Base-by-base conservation (phyloP, 164 flowering plant species). In the Piper longum region DNA sequence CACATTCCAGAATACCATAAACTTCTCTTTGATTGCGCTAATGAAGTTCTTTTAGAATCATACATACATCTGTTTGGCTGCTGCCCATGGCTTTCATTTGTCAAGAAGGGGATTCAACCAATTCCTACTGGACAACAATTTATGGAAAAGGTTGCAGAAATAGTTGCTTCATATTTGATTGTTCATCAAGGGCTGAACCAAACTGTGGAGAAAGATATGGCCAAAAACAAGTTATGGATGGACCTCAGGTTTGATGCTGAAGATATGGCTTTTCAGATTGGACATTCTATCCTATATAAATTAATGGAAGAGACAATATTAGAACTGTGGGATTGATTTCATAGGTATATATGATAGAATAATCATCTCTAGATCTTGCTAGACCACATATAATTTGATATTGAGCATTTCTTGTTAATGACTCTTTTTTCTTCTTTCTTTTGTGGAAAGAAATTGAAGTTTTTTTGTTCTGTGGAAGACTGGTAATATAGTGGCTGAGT, bases 21-120 rank as follows among this genome's bases (percentile, higher is more conserved):
- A 71, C 81, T 84, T 44, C 81, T 93, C 56, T 88, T 88, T 65
- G 96, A 93, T 62, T 81, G 85, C 55, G 69, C 81, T 26, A 83
- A 87, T 67, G 91, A 93, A 70, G 83, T 84, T 72, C 91, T 90
- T 12, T 11, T 70, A 57, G 96, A 83, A 71, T 59, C 82, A 52
- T 80, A 77, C 51, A 70, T 70, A 54, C 67, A 62, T 36, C 69
- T 74, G 65, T 80, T 79, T 64, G 84, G 83, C 55, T 71, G 72
- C 69, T 70, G 68, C 18, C 78, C 82, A 12, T 76, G 82, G 76
- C 67, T 78, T 43, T 80, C 88, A 60, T 79, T 66, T 71, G 74
- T 54, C 39, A 81, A 73, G 26, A 75, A 77, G 16, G 74, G 62
- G 60, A 73, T 81, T 60, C 75, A 74, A 54, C 82, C 82, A 41